Base-by-base conservation (phyloP, 306 rosid genomes). In the Vigna radiata region DNA sequence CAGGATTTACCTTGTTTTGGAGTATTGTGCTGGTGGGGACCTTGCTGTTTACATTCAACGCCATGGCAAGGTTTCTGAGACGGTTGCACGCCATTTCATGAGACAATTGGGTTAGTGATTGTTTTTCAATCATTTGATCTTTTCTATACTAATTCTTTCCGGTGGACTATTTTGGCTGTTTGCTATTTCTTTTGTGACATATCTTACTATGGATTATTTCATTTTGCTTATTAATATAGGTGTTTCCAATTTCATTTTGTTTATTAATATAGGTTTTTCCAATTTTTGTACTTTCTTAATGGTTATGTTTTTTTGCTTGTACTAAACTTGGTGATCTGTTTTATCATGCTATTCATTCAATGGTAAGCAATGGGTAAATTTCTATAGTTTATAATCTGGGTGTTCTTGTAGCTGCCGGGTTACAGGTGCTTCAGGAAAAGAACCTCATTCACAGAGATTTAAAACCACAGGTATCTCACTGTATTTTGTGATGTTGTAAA, bases 371-470 rank as follows among this genome's bases (percentile, higher is more conserved):
- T 69, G 61, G 60, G 33, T 66, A 16, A 55, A 75, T 50, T 66
- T 65, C 46, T 17, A 31, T 65, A n/a, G 11, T 67, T 80, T 62
- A 77, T 67, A 63, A 74, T 80, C 62, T 73, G 77, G 69, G 21
- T 77, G 81, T 75, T 70, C 63, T 36, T 86, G 81, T 89, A 96
- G 98, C 96, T 55, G 77, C 85, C 15, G 99, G 99, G 65, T 78
- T 92, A 88, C 89, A 86, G 82, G 90, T 91, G 49, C 99, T 92
- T 83, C 98, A 96, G 80, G 96, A 89, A 77, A 88, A 91, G 72
- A 87, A 91, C 73, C 97, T 96, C 79, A 96, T 96, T 81, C 99
- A 96, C 78, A 86, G 99, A 72, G 99, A 96, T 91, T 86, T 96
- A 49, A 96, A 96, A 74, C 99, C 99, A 11, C 98, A 91, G 99